phyloP scores from a whole-genome alignment of 1,284 basidiomycete species.

The Ganoderma multipileum region DNA sequence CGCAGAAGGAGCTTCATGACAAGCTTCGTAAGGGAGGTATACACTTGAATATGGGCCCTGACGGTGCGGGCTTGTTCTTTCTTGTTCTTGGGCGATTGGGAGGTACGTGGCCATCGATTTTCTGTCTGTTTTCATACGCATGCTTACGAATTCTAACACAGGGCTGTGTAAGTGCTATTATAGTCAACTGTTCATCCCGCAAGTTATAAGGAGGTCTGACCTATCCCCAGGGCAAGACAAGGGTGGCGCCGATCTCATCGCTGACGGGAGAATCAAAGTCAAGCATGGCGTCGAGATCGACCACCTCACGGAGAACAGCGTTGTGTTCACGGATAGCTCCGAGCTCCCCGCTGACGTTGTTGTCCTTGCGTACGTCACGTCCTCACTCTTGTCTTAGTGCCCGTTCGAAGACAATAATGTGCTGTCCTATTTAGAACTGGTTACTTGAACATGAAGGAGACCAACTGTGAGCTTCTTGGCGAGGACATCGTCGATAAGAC shows the following conservation, averaged over 20 bases:
- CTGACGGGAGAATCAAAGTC: constrained; percentile 74
- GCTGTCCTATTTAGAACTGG: constrained; percentile 42
- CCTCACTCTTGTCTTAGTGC: background rate
- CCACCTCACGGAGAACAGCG: constrained; percentile 55
- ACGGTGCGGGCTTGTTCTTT: constrained; percentile 58
- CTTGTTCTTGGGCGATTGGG: constrained; percentile 46
- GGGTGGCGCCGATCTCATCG: constrained; percentile 55
- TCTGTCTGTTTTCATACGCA: background rate
- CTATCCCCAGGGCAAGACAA: constrained; percentile 43
- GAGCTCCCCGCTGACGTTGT: constrained; percentile 71
- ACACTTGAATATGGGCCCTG: constrained; percentile 58
- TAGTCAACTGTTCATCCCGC: background rate
- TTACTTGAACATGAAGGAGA: constrained; percentile 44
- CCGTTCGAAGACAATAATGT: background rate
- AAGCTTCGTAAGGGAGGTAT: constrained; percentile 66
- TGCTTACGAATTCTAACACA: background rate
- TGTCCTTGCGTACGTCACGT: constrained; percentile 55
- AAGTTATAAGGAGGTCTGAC: background rate
- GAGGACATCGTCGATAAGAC: constrained; percentile 53
- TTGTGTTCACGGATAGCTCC: constrained; percentile 70
- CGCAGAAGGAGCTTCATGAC: constrained; percentile 54
- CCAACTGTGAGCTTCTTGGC: constrained; percentile 52
- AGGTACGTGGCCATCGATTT: constrained; percentile 35
- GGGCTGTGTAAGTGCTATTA: constrained; percentile 34
- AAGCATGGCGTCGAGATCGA: constrained; percentile 66